Evolutionary conservation across 2,329 filamentous ascomycete genomes (phyloP), one percentile per base, ranked within the genome.

Genomic region (Dothidotthia symphoricarpi): DNA sequence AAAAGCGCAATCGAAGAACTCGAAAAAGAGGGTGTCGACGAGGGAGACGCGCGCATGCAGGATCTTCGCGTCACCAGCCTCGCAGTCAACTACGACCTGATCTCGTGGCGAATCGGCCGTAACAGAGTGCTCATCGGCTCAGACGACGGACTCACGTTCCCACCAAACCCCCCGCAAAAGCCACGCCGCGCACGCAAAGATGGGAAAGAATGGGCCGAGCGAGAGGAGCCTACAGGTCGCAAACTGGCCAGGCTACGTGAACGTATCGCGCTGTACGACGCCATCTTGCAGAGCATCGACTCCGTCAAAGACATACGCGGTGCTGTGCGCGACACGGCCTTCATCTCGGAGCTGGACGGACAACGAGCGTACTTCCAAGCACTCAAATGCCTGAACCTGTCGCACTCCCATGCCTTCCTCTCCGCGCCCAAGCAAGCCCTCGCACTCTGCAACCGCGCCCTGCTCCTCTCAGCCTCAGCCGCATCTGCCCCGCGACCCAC

Each of bases 1-100:
- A 94, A 95, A 67, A 83, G 86, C 54, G 89, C 89, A 9, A 95
- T 96, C 43, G 91, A 97, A 50, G 93, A 97, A 64, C 74, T 96
- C 40, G 80, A 81, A 34, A 82, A 79, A 43, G 93, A 98, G 63
- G 86, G 88, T 1, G 80, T 95, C 11, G 79, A 87, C 15, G 86
- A 88, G 63, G 83, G 88, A 39, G 91, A 98, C 59, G 71, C 81
- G 24, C 81, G 88, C 40, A 89, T 98, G 82, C 93, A 98, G 69
- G 83, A 89, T 54, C 73, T 98, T 30, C 90, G 95, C 52, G 85
- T 98, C 41, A 95, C 90, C 3, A 85, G 86, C 45, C 94, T 94
- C 0, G 89, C 91, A 1, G 88, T 97, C 39, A 95, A 93, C 67
- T 97, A 95, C 65, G 87, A 88, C 51, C 81, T 96, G 67, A 85